Evolutionary conservation across 345 rosid species (phyloP).

Genomic region (Acer yangbiense): DNA sequence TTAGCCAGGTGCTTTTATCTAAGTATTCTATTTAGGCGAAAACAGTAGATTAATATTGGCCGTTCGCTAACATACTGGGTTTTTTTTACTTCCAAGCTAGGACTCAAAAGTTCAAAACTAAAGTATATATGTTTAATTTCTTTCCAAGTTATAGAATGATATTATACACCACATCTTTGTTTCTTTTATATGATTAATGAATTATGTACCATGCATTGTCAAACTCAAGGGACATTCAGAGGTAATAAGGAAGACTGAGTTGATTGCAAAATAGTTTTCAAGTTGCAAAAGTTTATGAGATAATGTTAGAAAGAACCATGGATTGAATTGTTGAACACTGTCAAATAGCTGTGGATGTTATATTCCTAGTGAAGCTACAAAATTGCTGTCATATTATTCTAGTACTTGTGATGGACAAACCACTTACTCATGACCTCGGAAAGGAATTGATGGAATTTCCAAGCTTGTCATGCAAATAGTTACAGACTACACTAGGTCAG

Average conservation of each 20-base stretch:
- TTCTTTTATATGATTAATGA: neutral
- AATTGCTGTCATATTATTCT: neutral
- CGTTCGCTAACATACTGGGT: constrained; percentile 6
- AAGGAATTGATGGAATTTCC: neutral
- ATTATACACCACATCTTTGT: neutral
- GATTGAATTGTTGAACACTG: neutral
- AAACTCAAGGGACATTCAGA: constrained; percentile 12
- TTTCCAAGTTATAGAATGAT: neutral
- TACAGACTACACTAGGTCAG: neutral
- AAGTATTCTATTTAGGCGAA: constrained; percentile 1
- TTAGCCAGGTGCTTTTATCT: constrained; percentile 15
- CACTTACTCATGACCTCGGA: neutral
- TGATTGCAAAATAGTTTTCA: too few relatives aligned
- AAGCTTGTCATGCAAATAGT: neutral
- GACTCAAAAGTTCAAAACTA: neutral
- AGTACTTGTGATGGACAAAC: neutral
- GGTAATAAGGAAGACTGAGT: neutral
- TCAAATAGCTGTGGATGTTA: neutral
- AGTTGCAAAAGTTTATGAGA: too few relatives aligned
- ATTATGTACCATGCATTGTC: neutral
- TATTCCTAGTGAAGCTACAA: neutral
- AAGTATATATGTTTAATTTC: neutral
- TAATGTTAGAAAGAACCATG: too few relatives aligned
- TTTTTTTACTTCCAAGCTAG: neutral
- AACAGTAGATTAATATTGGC: constrained; percentile 12